Evolutionary conservation across 768 basidiomycete genomes (phyloP).

Genomic region (Coprinopsis marcescibilis): DNA sequence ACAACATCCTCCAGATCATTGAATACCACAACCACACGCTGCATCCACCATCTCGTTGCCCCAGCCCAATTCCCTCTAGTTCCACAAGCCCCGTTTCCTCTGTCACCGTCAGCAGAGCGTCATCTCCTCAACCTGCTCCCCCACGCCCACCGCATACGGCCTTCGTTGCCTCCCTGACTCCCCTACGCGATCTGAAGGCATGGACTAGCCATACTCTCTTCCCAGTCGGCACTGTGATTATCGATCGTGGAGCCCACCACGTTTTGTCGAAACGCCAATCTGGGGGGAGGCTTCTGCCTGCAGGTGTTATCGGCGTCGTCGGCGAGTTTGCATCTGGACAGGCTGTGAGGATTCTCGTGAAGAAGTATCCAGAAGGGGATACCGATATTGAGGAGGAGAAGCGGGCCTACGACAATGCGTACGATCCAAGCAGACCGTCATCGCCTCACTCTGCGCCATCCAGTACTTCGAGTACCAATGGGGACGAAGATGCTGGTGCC

Average conservation of each 20-base stretch:
- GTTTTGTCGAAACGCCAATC: conserved; percentile 83
- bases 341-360: conserved; percentile 79
- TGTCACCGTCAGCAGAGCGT: conserved; percentile 13
- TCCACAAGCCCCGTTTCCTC: background rate
- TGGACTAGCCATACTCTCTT: conserved; percentile 97
- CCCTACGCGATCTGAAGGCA: conserved; percentile 81
- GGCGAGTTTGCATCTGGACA: conserved; percentile 93
- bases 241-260: conserved; percentile 83
- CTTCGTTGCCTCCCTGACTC: conserved; percentile 69
- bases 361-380: conserved; percentile 17
- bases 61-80: background rate
- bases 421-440: background rate
- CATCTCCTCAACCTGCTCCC: conserved; percentile 18
- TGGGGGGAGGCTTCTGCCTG: conserved; percentile 88
- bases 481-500: background rate
- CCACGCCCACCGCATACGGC: conserved; percentile 79
- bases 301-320: conserved; percentile 80
- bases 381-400: conserved; percentile 5
- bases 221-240: conserved; percentile 82
- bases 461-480: background rate
- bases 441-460: background rate
- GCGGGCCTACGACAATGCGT: background rate
- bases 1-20: conserved; percentile 74
- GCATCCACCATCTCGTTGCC: conserved; percentile 29
- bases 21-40: conserved; percentile 58